phyloP scores from a whole-genome alignment of 1,284 basidiomycete genomes.

The Filobasidium uniguttulatum region DNA sequence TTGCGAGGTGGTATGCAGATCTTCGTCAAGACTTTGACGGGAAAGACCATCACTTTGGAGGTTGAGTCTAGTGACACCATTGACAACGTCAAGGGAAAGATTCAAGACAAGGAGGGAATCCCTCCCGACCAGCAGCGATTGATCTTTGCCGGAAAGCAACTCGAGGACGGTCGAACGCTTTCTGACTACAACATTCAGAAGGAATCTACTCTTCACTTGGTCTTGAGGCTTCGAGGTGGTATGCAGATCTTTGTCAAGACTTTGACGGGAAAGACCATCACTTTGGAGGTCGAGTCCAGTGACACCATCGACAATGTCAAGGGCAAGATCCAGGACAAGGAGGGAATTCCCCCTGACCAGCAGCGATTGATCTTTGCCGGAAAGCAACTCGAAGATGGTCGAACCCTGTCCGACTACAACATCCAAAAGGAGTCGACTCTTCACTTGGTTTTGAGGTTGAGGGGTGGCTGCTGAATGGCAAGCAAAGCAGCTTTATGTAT shows the following conservation, averaged over 20 bases:
- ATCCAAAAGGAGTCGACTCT: slow-evolving; percentile 34
- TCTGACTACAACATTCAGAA: slow-evolving; percentile 39
- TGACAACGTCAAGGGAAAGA: slow-evolving; percentile 84
- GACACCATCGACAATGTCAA: slow-evolving; percentile 95
- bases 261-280: slow-evolving; percentile 43
- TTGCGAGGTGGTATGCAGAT: slow-evolving; percentile 35
- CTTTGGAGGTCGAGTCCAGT: slow-evolving; percentile 45
- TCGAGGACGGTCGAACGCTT: slow-evolving; percentile 39
- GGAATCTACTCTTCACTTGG: slow-evolving; percentile 38
- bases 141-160: slow-evolving; percentile 73
- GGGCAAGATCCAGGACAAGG: slow-evolving; percentile 48
- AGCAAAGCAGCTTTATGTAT: no score
- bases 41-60: slow-evolving; percentile 44
- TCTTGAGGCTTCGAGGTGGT: slow-evolving; percentile 36
- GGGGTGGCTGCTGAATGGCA: slow-evolving; percentile 37
- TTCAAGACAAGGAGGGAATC: slow-evolving; percentile 41
- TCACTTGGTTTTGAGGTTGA: slow-evolving; percentile 39
- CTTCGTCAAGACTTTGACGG: slow-evolving; percentile 36
- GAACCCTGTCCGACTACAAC: slow-evolving; percentile 40
- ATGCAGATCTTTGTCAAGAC: slow-evolving; percentile 34
- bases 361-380: slow-evolving; percentile 75
- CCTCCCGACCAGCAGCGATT: slow-evolving; percentile 61
- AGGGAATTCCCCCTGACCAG: slow-evolving; percentile 50
- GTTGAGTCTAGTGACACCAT: slow-evolving; percentile 65
- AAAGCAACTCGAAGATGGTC: slow-evolving; percentile 49